Evolutionary conservation across 2,329 filamentous ascomycete species (phyloP).

Genomic region (Berkeleyomyces basicola): DNA sequence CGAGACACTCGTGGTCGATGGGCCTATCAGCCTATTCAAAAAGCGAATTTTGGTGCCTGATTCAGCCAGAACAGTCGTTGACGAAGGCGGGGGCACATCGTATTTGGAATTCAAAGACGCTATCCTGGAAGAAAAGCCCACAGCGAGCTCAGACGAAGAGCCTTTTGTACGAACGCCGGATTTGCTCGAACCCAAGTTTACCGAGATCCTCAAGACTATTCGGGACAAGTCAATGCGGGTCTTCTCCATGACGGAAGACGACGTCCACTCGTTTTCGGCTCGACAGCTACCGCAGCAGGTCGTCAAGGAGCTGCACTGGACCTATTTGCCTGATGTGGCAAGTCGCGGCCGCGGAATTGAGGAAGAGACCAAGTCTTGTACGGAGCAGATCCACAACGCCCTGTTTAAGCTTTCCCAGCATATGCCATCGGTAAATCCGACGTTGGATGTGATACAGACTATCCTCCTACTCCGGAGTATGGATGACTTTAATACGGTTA

Average conservation of each 20-base stretch:
- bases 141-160: slow-evolving; percentile 10
- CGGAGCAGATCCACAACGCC: slow-evolving; percentile 27
- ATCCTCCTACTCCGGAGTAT: slow-evolving; percentile 62
- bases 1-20: slow-evolving; percentile 78
- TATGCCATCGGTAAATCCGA: slow-evolving; percentile 18
- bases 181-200: slow-evolving; percentile 49
- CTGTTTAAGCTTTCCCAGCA: slow-evolving; percentile 21
- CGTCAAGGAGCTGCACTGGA: slow-evolving; percentile 22
- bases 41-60: slow-evolving; percentile 47
- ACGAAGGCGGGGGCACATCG: slow-evolving; percentile 61
- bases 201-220: slow-evolving; percentile 21
- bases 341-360: slow-evolving; percentile 23
- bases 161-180: slow-evolving; percentile 37
- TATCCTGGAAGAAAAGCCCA: slow-evolving; percentile 29
- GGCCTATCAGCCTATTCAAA: slow-evolving; percentile 57
- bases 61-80: slow-evolving; percentile 33
- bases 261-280: slow-evolving; percentile 10
- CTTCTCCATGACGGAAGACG: background rate
- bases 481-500: slow-evolving; percentile 60
- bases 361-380: slow-evolving; percentile 31
- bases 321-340: slow-evolving; percentile 21
- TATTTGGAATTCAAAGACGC: slow-evolving; percentile 49
- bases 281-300: slow-evolving; percentile 5
- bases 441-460: slow-evolving; percentile 34
- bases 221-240: slow-evolving; percentile 16